A percentile compares a stretch with the other conserved stretches of the same genome.
phyloP scores from a whole-genome alignment of 306 rosid genomes.

The Mimosa pudica region DNA sequence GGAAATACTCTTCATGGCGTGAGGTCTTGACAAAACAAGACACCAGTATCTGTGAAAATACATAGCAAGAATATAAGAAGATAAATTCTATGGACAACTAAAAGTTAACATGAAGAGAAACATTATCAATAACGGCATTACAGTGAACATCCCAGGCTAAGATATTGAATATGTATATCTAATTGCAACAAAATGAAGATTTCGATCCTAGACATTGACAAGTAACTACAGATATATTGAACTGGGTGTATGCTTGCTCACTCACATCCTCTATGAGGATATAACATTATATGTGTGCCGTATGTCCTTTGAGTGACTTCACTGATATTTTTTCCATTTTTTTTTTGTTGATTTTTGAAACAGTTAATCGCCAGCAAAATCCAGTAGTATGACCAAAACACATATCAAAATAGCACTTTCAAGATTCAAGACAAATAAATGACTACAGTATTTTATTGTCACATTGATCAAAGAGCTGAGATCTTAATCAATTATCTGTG shows the following conservation, averaged over 20 bases:
- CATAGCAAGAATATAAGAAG: slow-evolving; percentile 4
- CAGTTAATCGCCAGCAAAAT: background rate
- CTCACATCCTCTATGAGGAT: background rate
- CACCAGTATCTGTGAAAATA: slow-evolving; percentile 60
- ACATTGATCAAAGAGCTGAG: background rate
- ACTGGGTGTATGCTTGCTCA: background rate
- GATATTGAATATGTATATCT: background rate
- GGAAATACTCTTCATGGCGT: slow-evolving; percentile 82
- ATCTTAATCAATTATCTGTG: background rate
- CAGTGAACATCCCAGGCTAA: slow-evolving; percentile 10
- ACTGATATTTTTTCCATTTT: background rate
- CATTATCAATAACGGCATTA: slow-evolving; percentile 8
- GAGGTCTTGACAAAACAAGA: slow-evolving; percentile 97
- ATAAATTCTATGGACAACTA: background rate
- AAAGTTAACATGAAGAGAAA: background rate
- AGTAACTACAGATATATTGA: background rate
- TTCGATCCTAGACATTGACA: background rate
- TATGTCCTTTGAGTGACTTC: background rate
- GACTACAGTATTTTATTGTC: slow-evolving; percentile 4
- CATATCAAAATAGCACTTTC: slow-evolving; percentile 17
- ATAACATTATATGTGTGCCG: background rate
- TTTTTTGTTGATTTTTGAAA: background rate
- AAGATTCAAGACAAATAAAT: background rate
- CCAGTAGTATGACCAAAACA: slow-evolving; percentile 3
- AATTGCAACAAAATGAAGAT: background rate